Conservation (phyloP, 371 early-diverging fungal genomes). For the Dinochytrium kinnereticum region DNA sequence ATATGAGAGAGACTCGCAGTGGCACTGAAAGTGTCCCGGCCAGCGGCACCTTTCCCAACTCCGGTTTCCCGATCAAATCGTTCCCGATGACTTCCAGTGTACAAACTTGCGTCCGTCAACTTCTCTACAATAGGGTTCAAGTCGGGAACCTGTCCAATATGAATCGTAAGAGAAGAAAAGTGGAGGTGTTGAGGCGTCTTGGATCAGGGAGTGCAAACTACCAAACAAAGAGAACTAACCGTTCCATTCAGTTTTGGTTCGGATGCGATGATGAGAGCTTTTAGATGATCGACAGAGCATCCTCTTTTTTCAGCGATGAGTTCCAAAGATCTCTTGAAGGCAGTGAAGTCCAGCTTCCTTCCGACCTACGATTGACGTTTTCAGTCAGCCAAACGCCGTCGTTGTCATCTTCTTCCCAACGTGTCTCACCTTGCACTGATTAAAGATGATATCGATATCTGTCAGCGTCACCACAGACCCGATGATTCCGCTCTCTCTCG, state of each 20-base stretch:
- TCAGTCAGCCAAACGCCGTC: no score
- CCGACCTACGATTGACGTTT: conserved; percentile 8
- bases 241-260: conserved; percentile 28
- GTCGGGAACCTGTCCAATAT: conserved; percentile 35
- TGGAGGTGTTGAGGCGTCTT: no score
- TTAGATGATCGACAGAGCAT: conserved; percentile 22
- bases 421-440: conserved; percentile 46
- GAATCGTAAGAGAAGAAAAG: no score
- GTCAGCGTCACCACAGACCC: neutral
- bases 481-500: conserved; percentile 3
- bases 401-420: no score
- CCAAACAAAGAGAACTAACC: conserved; percentile 18
- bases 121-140: conserved; percentile 38
- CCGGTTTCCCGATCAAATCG: conserved; percentile 54
- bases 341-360: conserved; percentile 45
- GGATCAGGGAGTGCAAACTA: no score
- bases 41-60: conserved; percentile 48
- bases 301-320: conserved; percentile 45
- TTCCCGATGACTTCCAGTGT: conserved; percentile 57
- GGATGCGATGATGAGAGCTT: conserved; percentile 18
- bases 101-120: conserved; percentile 49
- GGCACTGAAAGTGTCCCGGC: conserved; percentile 35
- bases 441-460: conserved; percentile 59
- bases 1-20: conserved; percentile 38
- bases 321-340: conserved; percentile 43